Percentiles rank a stretch among this genome's conserved stretches.
These are phyloP conservation scores for Pseudonectria buxi DNA, from an alignment of 2,329 filamentous ascomycete species.

Conservation along the genomic window DNA sequence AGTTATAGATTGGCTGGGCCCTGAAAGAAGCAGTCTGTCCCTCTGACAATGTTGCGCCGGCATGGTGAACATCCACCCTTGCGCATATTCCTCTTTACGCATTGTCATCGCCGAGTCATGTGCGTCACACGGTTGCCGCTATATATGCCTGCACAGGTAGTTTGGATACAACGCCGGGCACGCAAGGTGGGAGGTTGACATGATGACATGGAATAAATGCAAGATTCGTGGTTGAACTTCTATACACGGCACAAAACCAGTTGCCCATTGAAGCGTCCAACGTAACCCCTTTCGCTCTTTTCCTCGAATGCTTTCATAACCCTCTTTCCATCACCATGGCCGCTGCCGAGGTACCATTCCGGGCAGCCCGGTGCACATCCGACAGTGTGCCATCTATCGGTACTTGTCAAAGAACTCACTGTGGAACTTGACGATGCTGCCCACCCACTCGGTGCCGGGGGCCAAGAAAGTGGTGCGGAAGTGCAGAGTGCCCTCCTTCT, in stretches of 20 bases:
- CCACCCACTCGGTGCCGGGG: slow-evolving; percentile 91
- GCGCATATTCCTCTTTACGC: too few relatives aligned
- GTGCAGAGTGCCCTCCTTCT: slow-evolving; percentile 84
- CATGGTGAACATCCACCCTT: too few relatives aligned
- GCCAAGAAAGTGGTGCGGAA: slow-evolving; percentile 96
- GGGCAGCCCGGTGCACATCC: background rate
- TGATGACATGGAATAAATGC: slow-evolving; percentile 1
- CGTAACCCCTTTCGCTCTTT: background rate
- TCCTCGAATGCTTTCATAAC: background rate
- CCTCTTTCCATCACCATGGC: background rate
- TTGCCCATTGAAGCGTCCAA: too few relatives aligned
- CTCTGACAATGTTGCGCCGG: background rate
- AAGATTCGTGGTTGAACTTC: slow-evolving; percentile 4
- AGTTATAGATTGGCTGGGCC: slow-evolving; percentile 18
- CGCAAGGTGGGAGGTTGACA: too few relatives aligned
- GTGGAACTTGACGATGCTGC: slow-evolving; percentile 84
- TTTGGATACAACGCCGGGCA: too few relatives aligned
- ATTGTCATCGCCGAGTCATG: too few relatives aligned
- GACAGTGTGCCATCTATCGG: slow-evolving; percentile 28
- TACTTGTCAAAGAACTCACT: slow-evolving; percentile 84
- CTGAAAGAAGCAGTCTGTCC: slow-evolving; percentile 6
- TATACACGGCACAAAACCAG: slow-evolving; percentile 2
- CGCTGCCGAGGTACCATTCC: slow-evolving; percentile 3
- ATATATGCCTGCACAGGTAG: too few relatives aligned
- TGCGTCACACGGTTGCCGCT: too few relatives aligned